These are phyloP conservation scores for Apiotrichum sp. DNA, from an alignment of 1,284 basidiomycete species.

Conservation along the genomic window DNA sequence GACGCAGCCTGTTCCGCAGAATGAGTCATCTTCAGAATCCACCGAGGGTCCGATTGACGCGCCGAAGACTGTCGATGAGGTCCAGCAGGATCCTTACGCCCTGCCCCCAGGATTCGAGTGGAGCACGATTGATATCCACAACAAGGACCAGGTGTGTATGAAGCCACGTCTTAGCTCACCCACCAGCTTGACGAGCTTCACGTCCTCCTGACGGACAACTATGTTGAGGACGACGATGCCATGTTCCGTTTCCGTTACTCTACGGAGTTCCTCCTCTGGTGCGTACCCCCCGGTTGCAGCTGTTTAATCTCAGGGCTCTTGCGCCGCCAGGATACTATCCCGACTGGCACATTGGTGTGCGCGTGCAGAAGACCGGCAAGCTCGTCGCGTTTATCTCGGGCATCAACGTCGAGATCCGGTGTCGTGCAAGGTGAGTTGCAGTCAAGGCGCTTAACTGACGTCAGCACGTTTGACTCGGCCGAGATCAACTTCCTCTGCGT, in stretches of 20 bases:
- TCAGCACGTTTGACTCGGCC: constrained; percentile 63
- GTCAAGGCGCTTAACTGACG: background rate
- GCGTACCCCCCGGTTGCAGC: constrained; percentile 13
- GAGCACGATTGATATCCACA: constrained; percentile 73
- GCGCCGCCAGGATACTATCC: constrained; percentile 87
- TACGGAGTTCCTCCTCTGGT: constrained; percentile 92
- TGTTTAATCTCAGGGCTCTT: constrained; percentile 63
- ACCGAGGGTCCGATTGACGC: constrained; percentile 87
- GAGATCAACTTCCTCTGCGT: constrained; percentile 99
- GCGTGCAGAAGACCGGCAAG: constrained; percentile 81
- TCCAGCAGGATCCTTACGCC: constrained; percentile 79
- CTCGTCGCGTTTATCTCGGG: constrained; percentile 99
- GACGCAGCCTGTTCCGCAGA: constrained; percentile 88
- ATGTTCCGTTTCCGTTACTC: constrained; percentile 95
- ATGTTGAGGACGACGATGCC: constrained; percentile 95
- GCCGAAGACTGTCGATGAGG: constrained; percentile 66
- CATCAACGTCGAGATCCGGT: constrained; percentile 74
- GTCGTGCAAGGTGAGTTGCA: constrained; percentile 64
- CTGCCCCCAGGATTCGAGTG: constrained; percentile 93
- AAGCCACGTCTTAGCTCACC: background rate
- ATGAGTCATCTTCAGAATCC: constrained; percentile 49
- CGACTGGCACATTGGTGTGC: constrained; percentile 94
- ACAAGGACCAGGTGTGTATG: constrained; percentile 59
- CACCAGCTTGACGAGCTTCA: constrained; percentile 82
- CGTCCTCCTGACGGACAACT: constrained; percentile 83